These are phyloP conservation scores for Neofusicoccum umdonicola DNA, from an alignment of 2,329 filamentous ascomycete genomes.

Conservation along the genomic window DNA sequence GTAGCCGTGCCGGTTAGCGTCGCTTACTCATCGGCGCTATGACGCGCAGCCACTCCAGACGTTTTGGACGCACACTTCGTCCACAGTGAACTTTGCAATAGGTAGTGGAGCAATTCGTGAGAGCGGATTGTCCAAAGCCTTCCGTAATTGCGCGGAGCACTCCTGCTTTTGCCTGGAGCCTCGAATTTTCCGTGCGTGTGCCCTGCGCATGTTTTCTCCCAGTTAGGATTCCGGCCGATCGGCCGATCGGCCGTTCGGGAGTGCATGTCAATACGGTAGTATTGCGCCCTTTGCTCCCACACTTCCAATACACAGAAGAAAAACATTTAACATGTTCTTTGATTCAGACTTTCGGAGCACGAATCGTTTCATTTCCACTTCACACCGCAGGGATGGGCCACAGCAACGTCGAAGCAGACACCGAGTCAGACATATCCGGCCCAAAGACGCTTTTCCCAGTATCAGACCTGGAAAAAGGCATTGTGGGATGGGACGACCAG, in stretches of 20 bases:
- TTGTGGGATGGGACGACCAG: constrained; percentile 37
- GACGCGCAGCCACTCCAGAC: not conserved
- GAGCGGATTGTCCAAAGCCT: too few relatives aligned
- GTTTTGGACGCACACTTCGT: too few relatives aligned
- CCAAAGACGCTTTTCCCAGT: constrained; percentile 31
- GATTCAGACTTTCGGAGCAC: too few relatives aligned
- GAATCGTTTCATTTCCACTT: not conserved
- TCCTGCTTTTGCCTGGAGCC: too few relatives aligned
- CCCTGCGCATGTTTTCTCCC: too few relatives aligned
- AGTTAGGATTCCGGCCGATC: not conserved
- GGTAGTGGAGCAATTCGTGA: too few relatives aligned
- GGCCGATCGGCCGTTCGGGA: constrained; percentile 12
- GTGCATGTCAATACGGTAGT: too few relatives aligned
- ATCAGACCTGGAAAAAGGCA: constrained; percentile 32
- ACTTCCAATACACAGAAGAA: not conserved
- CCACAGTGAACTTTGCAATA: too few relatives aligned
- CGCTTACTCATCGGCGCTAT: not conserved
- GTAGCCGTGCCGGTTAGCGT: not conserved
- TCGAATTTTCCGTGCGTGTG: too few relatives aligned
- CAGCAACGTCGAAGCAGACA: not conserved
- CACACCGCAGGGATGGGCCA: not conserved
- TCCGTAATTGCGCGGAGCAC: too few relatives aligned
- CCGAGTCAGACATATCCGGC: constrained; percentile 16
- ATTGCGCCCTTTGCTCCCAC: not conserved
- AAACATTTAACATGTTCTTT: too few relatives aligned